These are phyloP conservation scores for Nicotiana noctiflora DNA, from an alignment of 257 asterid genomes.

Conservation along the genomic window DNA sequence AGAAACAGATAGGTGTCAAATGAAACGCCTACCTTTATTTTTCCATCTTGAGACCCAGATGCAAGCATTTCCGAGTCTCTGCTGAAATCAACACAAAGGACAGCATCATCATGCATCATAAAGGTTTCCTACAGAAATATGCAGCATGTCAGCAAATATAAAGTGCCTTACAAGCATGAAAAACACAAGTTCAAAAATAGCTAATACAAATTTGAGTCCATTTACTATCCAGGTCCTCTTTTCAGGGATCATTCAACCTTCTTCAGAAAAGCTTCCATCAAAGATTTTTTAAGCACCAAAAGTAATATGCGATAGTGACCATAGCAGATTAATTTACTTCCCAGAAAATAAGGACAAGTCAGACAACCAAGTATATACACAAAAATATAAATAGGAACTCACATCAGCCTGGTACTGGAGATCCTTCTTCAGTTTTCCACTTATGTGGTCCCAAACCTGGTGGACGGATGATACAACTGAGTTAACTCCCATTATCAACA, in stretches of 20 bases:
- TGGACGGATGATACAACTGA: constrained; percentile 8
- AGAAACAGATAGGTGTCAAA: not conserved
- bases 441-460: constrained; percentile 96
- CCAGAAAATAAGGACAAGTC: not conserved
- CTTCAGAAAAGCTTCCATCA: too few relatives aligned
- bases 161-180: not conserved
- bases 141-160: constrained; percentile 13
- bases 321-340: not conserved
- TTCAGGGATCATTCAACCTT: not conserved
- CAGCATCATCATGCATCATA: constrained; percentile 98
- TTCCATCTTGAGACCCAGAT: constrained; percentile 97
- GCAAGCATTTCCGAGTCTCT: constrained; percentile 98
- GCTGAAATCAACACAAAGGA: constrained; percentile 90
- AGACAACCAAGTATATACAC: not conserved
- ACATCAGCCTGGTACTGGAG: constrained; percentile 99
- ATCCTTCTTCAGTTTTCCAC: constrained; percentile 96
- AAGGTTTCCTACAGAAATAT: constrained; percentile 70
- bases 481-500: constrained; percentile 16
- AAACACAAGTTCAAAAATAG: not conserved
- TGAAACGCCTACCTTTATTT: constrained; percentile 57
- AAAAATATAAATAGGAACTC: constrained; percentile 17
- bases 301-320: not conserved
- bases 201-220: not conserved
- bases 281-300: too few relatives aligned
- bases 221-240: not conserved